Evolutionary conservation across 2,329 filamentous ascomycete species (phyloP), one percentile per base, ranked within the genome.

Genomic region (Shiraia sp.): DNA sequence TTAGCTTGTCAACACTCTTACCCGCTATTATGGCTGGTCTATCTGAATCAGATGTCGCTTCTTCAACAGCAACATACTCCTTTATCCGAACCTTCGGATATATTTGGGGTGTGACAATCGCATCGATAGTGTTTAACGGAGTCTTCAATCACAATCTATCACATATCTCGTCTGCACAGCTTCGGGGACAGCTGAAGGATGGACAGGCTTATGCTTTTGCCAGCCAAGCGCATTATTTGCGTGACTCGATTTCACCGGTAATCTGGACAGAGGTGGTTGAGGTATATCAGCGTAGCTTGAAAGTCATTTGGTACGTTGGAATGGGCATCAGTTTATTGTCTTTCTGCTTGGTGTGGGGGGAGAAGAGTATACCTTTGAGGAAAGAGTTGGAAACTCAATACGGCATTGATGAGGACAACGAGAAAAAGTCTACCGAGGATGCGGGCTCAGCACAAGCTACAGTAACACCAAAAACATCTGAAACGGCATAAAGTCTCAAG

Each of bases 1-100:
- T 74, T 3, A 42, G 78, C 6, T 52, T 65, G 0, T 72, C 74
- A 2, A 54, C 79, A 2, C 37, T 77, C 3, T 42, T 76, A 2
- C 75, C 75, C 2, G 34, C 69, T 1, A 32, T 61, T 3, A 71
- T 51, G 15, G 45, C 47, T 2, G 12, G 13, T n/a, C 40, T 59
- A 4, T 10, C 36, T 9, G 48, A 57, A 13, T 30, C n/a, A 3
- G 52, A 59, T n/a, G 29, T 36, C 2, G 50, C 50, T 10, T 23
- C 35, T 2, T 29, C 42, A 14, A 40, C 49, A 2, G 48, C 47
- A 6, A 45, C 41, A 4, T 55, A 37, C 32, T 35, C 26, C 6
- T 57, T 58, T 25, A 23, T 58, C 6, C 42, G 52, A 12, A 38
- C 13, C 3, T 41, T 56, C n/a, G 54, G 50, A 3, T 19, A 24